Evolutionary conservation across 2,329 filamentous ascomycete species (phyloP), one percentile per base, ranked within the genome.

Genomic region (Exophiala oligosperma): DNA sequence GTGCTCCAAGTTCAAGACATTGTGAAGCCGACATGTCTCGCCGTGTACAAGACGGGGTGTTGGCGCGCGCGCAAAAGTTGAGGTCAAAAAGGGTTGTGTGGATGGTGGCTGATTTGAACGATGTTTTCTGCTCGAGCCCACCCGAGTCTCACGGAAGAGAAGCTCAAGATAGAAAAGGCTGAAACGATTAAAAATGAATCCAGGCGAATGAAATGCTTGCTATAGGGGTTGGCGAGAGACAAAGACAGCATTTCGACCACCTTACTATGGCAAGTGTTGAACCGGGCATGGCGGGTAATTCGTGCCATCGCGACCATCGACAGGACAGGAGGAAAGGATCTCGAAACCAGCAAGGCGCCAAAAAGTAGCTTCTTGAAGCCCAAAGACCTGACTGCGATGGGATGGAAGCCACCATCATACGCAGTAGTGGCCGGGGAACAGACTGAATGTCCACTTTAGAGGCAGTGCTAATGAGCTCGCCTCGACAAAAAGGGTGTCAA

Each of bases 1-100:
- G 52, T 51, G 43, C 40, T 24, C 49, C 38, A 29, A 52, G 37
- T 58, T 59, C 58, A 61, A 63, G 58, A 63, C 61, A 63, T 63
- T 61, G 21, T 63, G 58, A 59, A 56, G 57, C 26, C 40, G 47
- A 52, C 28, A 40, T 9, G 43, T 35, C 29, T 26, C 23, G 40
- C 40, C 32, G 32, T 9, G 32, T 2, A 35, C 32, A 35, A 35
- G 32, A 35, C 32, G 32, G 32, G 32, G 9, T 35, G 32, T 9
- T 58, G 49, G 57, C 57, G 58, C 57, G 56, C 60, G 60, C 57
- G 24, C 54, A 43, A 43, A 7, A 11, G n/a, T 43, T 24, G 48
- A 28, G 24, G 35, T 44, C 43, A 37, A 14, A 23, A 28, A 35
- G 7, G 32, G 32, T 11, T 35, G 32, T 35, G 32, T 35, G 32